Conservation (phyloP, 148 eudicot genomes). For the Pharnaceum exiguum region DNA sequence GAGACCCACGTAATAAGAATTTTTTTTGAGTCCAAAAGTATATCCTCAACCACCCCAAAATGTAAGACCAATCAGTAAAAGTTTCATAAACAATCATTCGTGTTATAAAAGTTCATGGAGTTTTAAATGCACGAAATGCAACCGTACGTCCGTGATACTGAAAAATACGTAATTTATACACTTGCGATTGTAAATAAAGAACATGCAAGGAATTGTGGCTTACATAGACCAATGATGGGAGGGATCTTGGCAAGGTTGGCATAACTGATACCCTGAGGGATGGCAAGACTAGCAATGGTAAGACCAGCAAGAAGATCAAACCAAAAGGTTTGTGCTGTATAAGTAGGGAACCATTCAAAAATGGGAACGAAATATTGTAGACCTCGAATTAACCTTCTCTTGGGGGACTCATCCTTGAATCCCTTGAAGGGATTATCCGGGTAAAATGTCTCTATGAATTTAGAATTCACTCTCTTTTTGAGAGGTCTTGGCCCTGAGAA, state of each 20-base stretch:
- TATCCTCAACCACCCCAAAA: no score
- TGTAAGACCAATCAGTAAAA: no score
- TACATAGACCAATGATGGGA: slow-evolving; percentile 86
- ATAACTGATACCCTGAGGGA: slow-evolving; percentile 95
- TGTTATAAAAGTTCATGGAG: no score
- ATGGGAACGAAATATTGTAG: slow-evolving; percentile 64
- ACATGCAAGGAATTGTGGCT: slow-evolving; percentile 15
- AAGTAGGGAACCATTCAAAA: slow-evolving; percentile 68
- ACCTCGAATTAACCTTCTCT: slow-evolving; percentile 15
- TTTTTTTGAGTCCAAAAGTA: no score
- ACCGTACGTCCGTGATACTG: no score
- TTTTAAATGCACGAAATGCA: no score
- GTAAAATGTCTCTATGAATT: slow-evolving; percentile 51
- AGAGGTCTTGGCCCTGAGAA: slow-evolving; percentile 41
- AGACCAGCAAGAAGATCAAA: slow-evolving; percentile 89
- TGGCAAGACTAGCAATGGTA: slow-evolving; percentile 91
- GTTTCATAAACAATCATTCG: no score
- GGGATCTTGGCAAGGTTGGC: slow-evolving; percentile 79
- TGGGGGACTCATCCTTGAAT: slow-evolving; percentile 31
- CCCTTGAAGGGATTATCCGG: slow-evolving; percentile 76
- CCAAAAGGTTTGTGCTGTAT: slow-evolving; percentile 34
- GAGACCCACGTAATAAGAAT: no score
- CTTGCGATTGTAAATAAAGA: no score
- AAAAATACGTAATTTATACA: no score
- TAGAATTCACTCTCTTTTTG: slow-evolving; percentile 27